Evolutionary conservation across 140 eudicot genomes (phyloP), one percentile per base, ranked within the genome.

Genomic region (Bidens hawaiensis): DNA sequence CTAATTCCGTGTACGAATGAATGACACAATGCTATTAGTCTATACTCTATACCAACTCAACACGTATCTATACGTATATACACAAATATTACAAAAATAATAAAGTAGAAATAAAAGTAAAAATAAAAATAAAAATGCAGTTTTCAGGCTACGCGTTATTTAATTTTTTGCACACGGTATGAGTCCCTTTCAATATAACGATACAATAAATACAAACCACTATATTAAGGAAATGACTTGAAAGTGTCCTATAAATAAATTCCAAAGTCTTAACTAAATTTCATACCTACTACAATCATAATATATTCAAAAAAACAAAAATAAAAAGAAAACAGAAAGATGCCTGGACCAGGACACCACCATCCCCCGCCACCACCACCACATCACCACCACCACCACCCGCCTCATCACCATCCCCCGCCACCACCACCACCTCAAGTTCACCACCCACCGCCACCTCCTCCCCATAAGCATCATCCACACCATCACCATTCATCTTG

Each of bases 371-470:
- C 68, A 1, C 40, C 67, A 2, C n/a, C n/a, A n/a, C n/a, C n/a
- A n/a, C n/a, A n/a, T n/a, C 53, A 26, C 3, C 54, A 22, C 19
- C 22, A 60, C 40, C 67, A n/a, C 40, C 53, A 21, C n/a, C n/a
- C n/a, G n/a, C n/a, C n/a, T n/a, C n/a, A n/a, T n/a, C n/a, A n/a
- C 25, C 68, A 24, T 21, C 25, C 47, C 5, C 54, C 57, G 2
- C 27, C 57, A 27, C n/a, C n/a, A n/a, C n/a, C n/a, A n/a, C n/a
- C 68, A 7, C 28, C 55, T 43, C 56, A 18, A 25, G 55, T 43
- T 26, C 56, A n/a, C n/a, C 56, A 62, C 11, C 68, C 67, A 42
- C 67, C 68, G 0, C 67, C 45, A 16, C 68, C 68, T 3, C 68
- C 57, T 1, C 55, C 41, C 1, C 66, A 60, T 52, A 60, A 45